These are phyloP conservation scores for Phytophthora kernoviae DNA, from an alignment of 352 stramenopile species.

Conservation along the genomic window DNA sequence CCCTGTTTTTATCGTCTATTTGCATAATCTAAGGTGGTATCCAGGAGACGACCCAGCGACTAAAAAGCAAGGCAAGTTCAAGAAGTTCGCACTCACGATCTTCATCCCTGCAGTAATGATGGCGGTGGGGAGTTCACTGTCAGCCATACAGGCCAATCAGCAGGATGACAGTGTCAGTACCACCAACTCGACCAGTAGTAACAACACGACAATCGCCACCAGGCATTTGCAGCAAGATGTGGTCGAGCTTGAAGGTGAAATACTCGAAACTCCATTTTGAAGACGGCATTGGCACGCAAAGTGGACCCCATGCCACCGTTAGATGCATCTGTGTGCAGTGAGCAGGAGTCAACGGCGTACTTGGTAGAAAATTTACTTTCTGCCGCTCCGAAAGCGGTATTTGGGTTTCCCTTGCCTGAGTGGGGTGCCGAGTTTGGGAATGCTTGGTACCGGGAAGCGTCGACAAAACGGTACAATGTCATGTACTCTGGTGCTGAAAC, in stretches of 20 bases:
- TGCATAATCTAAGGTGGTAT: slow-evolving; percentile 68
- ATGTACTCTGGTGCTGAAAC: slow-evolving; percentile 7
- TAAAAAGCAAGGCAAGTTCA: slow-evolving; percentile 55
- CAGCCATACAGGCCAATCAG: slow-evolving; percentile 63
- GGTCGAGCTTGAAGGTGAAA: slow-evolving; percentile 6
- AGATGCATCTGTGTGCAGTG: slow-evolving; percentile 22
- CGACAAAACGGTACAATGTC: slow-evolving; percentile 21
- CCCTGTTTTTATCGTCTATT: slow-evolving; percentile 64
- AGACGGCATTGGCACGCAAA: slow-evolving; percentile 28
- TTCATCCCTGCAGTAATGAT: slow-evolving; percentile 65
- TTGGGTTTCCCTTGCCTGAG: slow-evolving; percentile 32
- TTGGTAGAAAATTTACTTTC: slow-evolving; percentile 14
- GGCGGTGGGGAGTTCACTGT: slow-evolving; percentile 55
- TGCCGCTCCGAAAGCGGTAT: slow-evolving; percentile 32
- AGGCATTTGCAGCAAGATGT: slow-evolving; percentile 38
- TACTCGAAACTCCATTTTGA: slow-evolving; percentile 32
- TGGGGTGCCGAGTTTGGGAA: slow-evolving; percentile 35
- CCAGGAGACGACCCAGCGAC: slow-evolving; percentile 47
- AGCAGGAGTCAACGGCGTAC: slow-evolving; percentile 5
- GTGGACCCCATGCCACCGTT: slow-evolving; percentile 30
- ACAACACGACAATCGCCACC: slow-evolving; percentile 6
- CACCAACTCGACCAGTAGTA: slow-evolving; percentile 1
- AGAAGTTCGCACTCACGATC: slow-evolving; percentile 61
- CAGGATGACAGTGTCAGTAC: slow-evolving; percentile 32
- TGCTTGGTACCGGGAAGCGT: slow-evolving; percentile 20